These are phyloP conservation scores for Epichloe festucae DNA, from an alignment of 2,329 filamentous ascomycete species.

Conservation along the genomic window DNA sequence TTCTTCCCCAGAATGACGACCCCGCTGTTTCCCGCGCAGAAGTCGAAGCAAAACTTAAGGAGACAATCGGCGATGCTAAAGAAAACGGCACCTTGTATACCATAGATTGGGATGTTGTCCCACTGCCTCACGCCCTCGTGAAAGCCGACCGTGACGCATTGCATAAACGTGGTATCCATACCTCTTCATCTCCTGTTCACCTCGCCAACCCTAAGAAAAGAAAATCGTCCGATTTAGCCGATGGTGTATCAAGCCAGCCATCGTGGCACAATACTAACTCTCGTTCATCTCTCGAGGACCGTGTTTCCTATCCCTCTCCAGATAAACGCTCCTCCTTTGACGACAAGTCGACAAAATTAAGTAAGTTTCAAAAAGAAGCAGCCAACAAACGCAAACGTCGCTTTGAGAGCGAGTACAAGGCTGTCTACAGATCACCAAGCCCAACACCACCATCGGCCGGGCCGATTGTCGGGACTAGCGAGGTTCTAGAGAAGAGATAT, in stretches of 20 bases:
- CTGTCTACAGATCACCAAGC: slow-evolving; percentile 40
- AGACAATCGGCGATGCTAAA: slow-evolving; percentile 72
- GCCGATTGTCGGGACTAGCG: slow-evolving; percentile 76
- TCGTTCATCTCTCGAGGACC: slow-evolving; percentile 52
- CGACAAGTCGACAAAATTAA: slow-evolving; percentile 41
- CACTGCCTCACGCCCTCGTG: slow-evolving; percentile 75
- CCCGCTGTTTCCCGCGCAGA: slow-evolving; percentile 50
- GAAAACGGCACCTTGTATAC: slow-evolving; percentile 57
- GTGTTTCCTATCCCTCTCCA: slow-evolving; percentile 49
- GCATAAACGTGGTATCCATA: slow-evolving; percentile 22
- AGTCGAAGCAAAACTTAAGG: slow-evolving; percentile 74
- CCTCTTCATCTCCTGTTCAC: slow-evolving; percentile 13
- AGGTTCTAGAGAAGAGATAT: slow-evolving; percentile 82
- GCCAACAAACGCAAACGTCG: slow-evolving; percentile 80
- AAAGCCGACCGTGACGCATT: slow-evolving; percentile 50
- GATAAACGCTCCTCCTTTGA: slow-evolving; percentile 28
- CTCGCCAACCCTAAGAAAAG: slow-evolving; percentile 54
- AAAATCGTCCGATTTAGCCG: slow-evolving; percentile 58
- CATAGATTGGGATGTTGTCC: slow-evolving; percentile 73
- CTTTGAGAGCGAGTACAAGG: slow-evolving; percentile 58
- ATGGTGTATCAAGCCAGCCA: slow-evolving; percentile 41
- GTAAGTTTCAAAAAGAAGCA: slow-evolving; percentile 82
- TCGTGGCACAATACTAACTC: slow-evolving; percentile 66
- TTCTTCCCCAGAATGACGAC: slow-evolving; percentile 59
- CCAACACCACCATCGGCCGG: slow-evolving; percentile 44